A percentile compares a stretch with the other conserved stretches of the same genome.
These are phyloP conservation scores for Boletus rubescentipes DNA, from an alignment of 768 basidiomycete genomes.

Conservation along the genomic window DNA sequence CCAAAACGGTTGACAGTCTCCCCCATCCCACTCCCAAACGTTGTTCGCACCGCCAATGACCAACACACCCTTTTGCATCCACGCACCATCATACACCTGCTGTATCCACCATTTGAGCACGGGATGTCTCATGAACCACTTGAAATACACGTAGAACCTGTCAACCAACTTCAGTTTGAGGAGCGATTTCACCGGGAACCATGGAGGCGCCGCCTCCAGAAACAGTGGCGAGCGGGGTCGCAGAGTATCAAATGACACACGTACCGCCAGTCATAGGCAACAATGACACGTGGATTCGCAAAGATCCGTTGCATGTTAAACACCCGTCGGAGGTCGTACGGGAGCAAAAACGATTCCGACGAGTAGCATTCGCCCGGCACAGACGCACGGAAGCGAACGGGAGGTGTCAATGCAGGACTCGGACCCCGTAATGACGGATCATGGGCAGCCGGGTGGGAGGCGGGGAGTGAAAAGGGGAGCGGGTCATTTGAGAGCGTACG, in stretches of 20 bases:
- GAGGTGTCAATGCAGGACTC: constrained; percentile 21
- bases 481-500: constrained; percentile 36
- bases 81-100: constrained; percentile 35
- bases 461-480: constrained; percentile 18
- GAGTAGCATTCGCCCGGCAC: constrained; percentile 19
- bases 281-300: constrained; percentile 41
- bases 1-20: constrained; percentile 15
- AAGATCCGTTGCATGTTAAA: constrained; percentile 39
- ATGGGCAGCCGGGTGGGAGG: constrained; percentile 11
- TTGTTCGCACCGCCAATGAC: constrained; percentile 36
- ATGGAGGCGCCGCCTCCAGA: too few species aligned
- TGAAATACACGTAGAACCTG: constrained; percentile 34
- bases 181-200: too few species aligned
- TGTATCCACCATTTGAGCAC: constrained; percentile 43
- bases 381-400: constrained; percentile 17
- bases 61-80: constrained; percentile 37
- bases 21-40: constrained; percentile 24
- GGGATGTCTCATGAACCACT: constrained; percentile 39
- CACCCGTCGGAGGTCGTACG: constrained; percentile 42
- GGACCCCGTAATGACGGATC: constrained; percentile 13
- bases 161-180: too few species aligned
- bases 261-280: constrained; percentile 38
- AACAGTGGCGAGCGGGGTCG: too few species aligned
- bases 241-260: neutral
- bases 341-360: constrained; percentile 41